phyloP scores from a whole-genome alignment of 1,139 yeast species.

The Protomyces pachydermus region DNA sequence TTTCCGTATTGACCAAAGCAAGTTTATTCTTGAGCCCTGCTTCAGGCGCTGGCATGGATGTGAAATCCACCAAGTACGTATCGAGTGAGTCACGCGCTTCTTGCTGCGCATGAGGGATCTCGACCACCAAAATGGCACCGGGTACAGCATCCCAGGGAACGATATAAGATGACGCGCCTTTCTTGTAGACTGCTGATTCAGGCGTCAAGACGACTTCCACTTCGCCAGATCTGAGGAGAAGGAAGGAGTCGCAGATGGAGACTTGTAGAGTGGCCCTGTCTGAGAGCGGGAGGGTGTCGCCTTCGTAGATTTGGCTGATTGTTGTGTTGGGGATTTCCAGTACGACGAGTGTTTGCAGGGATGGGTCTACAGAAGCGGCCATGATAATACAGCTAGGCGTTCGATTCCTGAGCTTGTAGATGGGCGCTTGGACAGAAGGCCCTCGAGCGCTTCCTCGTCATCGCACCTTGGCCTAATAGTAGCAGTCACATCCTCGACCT shows the following conservation, averaged over 20 bases:
- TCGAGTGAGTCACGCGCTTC: conserved; percentile 10
- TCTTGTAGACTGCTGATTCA: conserved; percentile 10
- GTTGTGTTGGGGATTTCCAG: conserved; percentile 1
- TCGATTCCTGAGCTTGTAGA: background rate
- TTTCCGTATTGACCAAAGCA: conserved; percentile 14
- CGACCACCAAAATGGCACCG: conserved; percentile 9
- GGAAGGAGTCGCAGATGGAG: conserved; percentile 6
- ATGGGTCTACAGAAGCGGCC: background rate
- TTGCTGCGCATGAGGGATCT: background rate
- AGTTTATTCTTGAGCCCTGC: conserved; percentile 11
- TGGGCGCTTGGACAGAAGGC: background rate
- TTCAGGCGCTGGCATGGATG: conserved; percentile 25
- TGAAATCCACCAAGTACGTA: conserved; percentile 15
- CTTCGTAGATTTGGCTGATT: conserved; percentile 18
- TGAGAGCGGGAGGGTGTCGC: background rate
- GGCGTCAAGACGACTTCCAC: conserved; percentile 19
- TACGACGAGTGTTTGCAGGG: background rate
- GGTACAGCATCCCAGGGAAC: conserved; percentile 16
- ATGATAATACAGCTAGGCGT: background rate
- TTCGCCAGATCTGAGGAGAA: conserved; percentile 1
- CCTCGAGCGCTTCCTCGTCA: background rate
- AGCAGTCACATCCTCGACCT: background rate
- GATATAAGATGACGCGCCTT: conserved; percentile 3
- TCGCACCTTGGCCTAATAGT: background rate
- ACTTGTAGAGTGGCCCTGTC: conserved; percentile 2